phyloP scores from a whole-genome alignment of 2,329 filamentous ascomycete genomes.

The Aspergillus aculeatus region DNA sequence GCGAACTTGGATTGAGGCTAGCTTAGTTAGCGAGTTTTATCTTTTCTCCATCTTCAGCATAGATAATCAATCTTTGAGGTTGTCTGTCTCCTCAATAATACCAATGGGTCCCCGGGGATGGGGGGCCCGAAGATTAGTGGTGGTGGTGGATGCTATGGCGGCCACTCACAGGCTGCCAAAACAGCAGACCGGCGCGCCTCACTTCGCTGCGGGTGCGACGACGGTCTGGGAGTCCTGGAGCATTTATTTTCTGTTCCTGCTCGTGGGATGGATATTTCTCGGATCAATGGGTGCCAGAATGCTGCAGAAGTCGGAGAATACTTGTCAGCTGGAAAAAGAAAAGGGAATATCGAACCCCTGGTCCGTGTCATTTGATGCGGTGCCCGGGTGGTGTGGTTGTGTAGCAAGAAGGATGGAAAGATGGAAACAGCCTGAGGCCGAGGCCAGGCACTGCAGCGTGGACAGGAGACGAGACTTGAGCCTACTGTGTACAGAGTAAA shows the following conservation, averaged over 20 bases:
- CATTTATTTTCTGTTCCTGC: not conserved
- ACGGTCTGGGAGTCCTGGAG: not conserved
- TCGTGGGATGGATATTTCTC: too few relatives aligned
- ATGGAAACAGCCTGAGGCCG: too few relatives aligned
- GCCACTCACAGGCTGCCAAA: constrained; percentile 20
- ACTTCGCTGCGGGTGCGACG: constrained; percentile 16
- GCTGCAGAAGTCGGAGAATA: not conserved
- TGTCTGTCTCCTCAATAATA: too few relatives aligned
- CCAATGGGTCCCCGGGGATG: too few relatives aligned
- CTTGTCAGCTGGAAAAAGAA: not conserved
- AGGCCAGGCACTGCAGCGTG: too few relatives aligned
- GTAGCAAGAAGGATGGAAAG: too few relatives aligned
- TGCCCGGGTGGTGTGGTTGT: too few relatives aligned
- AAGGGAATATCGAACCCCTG: not conserved
- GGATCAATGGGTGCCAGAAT: not conserved
- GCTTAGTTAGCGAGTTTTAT: too few relatives aligned
- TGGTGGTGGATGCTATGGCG: constrained; percentile 4
- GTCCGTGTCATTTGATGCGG: not conserved
- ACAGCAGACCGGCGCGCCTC: constrained; percentile 18
- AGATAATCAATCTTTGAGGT: too few relatives aligned
- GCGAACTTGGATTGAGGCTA: too few relatives aligned
- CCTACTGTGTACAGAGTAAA: too few relatives aligned
- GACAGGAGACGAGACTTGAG: not conserved
- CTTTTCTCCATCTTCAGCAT: too few relatives aligned
- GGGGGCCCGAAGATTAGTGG: not conserved